A percentile compares a stretch with the other conserved stretches of the same genome.
Conservation (phyloP, 495 filamentous ascomycete genomes). For the Podospora fimiseda region DNA sequence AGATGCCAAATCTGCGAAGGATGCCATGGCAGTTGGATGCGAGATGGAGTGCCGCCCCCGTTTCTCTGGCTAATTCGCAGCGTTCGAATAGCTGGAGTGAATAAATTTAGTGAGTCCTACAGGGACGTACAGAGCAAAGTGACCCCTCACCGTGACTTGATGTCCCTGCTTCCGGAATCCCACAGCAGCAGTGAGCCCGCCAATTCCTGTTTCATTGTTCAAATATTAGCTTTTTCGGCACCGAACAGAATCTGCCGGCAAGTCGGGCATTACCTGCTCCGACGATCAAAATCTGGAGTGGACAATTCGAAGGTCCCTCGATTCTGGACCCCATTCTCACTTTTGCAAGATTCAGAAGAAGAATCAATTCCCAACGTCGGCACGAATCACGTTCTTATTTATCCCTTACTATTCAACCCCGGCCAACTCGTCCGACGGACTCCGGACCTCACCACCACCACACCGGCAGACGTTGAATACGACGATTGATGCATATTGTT, state of each 20-base stretch:
- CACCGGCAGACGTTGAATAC: background rate
- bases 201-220: slow-evolving; percentile 1
- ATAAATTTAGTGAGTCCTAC: no score
- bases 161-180: slow-evolving; percentile 8
- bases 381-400: no score
- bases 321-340: background rate
- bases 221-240: background rate
- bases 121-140: no score
- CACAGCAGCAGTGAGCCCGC: slow-evolving; percentile 6
- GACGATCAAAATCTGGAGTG: slow-evolving; percentile 5
- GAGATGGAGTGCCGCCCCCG: slow-evolving; percentile 5
- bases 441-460: no score
- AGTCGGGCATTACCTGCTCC: slow-evolving; percentile 4
- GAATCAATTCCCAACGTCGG: no score
- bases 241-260: background rate
- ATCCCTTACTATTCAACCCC: no score
- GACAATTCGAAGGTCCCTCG: background rate
- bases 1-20: slow-evolving; percentile 2
- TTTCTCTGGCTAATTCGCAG: slow-evolving; percentile 2
- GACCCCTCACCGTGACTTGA: slow-evolving; percentile 3
- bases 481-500: background rate
- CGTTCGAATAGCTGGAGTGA: slow-evolving; percentile 4
- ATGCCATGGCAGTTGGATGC: slow-evolving; percentile 8
- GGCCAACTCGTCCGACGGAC: background rate
- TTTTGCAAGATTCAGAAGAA: no score